A percentile compares a stretch with the other conserved stretches of the same genome.
Evolutionary conservation across 208 protist genomes (phyloP).

Genomic region (Crithidia bombi): DNA sequence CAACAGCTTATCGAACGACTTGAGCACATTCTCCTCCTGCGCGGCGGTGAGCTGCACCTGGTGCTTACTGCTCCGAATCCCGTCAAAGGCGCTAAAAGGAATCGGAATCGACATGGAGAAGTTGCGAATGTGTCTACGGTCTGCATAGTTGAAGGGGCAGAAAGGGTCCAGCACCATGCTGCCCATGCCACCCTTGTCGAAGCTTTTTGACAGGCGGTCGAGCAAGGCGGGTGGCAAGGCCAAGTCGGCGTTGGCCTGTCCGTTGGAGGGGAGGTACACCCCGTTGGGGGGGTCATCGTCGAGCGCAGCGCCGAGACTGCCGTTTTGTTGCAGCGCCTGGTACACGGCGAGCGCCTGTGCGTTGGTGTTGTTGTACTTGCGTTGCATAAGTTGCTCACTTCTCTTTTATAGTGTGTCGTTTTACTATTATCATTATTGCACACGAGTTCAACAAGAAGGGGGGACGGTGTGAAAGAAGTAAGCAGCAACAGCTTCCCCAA

Average conservation of each 20-base stretch:
- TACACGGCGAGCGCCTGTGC: conserved; percentile 38
- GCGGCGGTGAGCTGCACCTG: conserved; percentile 54
- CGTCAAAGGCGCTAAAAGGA: conserved; percentile 73
- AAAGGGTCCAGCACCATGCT: conserved; percentile 38
- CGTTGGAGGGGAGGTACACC: conserved; percentile 34
- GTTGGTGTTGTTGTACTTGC: conserved; percentile 37
- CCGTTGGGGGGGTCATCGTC: conserved; percentile 34
- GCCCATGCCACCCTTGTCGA: conserved; percentile 35
- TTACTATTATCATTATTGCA: not conserved
- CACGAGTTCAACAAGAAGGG: no score
- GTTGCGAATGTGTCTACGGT: conserved; percentile 55
- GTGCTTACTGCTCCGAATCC: conserved; percentile 60
- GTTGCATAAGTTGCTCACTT: conserved; percentile 20
- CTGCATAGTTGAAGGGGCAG: conserved; percentile 40
- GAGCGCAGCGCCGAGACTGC: conserved; percentile 22
- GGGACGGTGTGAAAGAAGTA: no score
- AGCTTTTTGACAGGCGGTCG: conserved; percentile 26
- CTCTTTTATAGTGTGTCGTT: not conserved
- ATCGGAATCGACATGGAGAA: conserved; percentile 83
- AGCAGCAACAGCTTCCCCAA: no score
- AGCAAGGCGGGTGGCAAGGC: conserved; percentile 29
- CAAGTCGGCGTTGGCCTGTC: conserved; percentile 19
- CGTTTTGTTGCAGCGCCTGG: conserved; percentile 33
- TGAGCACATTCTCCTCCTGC: conserved; percentile 67
- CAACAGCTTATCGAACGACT: conserved; percentile 67